Evolutionary conservation across 2,329 filamentous ascomycete genomes (phyloP).

Genomic region (Colletotrichum lini): DNA sequence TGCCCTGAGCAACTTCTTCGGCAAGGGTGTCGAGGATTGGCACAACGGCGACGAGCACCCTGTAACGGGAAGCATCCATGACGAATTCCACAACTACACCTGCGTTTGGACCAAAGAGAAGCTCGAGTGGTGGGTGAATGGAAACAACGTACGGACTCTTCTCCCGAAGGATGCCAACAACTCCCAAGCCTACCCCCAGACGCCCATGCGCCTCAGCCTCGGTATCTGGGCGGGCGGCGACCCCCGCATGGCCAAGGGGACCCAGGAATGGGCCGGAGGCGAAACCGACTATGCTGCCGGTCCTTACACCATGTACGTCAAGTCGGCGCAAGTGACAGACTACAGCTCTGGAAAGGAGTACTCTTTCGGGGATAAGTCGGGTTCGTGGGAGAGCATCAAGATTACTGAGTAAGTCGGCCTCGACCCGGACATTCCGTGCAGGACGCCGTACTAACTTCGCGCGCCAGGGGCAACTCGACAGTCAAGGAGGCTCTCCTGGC

Average conservation of each 20-base stretch:
- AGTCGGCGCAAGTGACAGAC: constrained; percentile 69
- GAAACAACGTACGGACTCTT: constrained; percentile 74
- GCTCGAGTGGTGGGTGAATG: constrained; percentile 80
- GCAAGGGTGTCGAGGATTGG: constrained; percentile 77
- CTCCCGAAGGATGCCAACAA: constrained; percentile 72
- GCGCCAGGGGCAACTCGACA: constrained; percentile 70
- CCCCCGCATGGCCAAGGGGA: constrained; percentile 66
- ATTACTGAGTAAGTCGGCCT: constrained; percentile 47
- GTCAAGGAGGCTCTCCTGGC: constrained; percentile 61
- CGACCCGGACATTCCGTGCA: neutral
- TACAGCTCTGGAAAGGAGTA: constrained; percentile 77
- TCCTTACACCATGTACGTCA: constrained; percentile 82
- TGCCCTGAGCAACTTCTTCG: constrained; percentile 83
- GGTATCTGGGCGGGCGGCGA: constrained; percentile 78
- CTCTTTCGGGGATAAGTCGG: constrained; percentile 72
- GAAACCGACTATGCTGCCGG: constrained; percentile 74
- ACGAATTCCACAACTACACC: constrained; percentile 83
- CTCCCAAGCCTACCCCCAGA: constrained; percentile 79
- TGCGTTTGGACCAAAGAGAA: constrained; percentile 78
- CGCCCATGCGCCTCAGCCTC: constrained; percentile 79
- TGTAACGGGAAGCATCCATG: constrained; percentile 67
- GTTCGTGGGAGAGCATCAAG: constrained; percentile 76
- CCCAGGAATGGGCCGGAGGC: constrained; percentile 80
- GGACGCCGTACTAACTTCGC: constrained; percentile 41
- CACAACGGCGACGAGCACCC: constrained; percentile 74